Percentiles rank a stretch among this genome's conserved stretches.
These are phyloP conservation scores for Boletellus sp. DNA, from an alignment of 768 basidiomycete species.

Conservation along the genomic window DNA sequence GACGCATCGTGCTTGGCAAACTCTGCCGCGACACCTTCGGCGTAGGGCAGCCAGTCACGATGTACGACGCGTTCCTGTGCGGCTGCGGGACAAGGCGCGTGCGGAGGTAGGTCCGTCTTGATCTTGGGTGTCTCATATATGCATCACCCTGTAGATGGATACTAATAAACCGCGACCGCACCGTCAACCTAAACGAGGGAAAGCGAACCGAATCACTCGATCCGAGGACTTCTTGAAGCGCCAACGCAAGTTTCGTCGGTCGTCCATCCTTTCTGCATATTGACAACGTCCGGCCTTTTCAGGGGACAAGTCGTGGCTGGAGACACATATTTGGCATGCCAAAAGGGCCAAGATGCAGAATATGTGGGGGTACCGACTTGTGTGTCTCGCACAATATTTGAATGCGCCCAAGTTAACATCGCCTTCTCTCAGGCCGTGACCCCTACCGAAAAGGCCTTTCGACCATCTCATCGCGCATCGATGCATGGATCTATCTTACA, in stretches of 20 bases:
- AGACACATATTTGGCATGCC: constrained; percentile 96
- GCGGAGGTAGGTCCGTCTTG: constrained; percentile 58
- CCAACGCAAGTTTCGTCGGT: constrained; percentile 52
- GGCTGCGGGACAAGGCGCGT: constrained; percentile 75
- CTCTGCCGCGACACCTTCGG: constrained; percentile 85
- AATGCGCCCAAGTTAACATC: background rate
- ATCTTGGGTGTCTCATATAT: constrained; percentile 16
- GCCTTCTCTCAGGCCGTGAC: constrained; percentile 55
- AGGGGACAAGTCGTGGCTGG: constrained; percentile 91
- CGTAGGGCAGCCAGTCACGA: constrained; percentile 94
- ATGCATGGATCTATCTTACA: constrained; percentile 82
- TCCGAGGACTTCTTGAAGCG: constrained; percentile 64
- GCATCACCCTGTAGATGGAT: constrained; percentile 49
- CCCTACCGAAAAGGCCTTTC: constrained; percentile 89
- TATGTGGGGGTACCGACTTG: constrained; percentile 89
- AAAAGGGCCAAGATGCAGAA: constrained; percentile 95
- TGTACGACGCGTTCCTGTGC: constrained; percentile 82
- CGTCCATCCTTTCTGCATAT: background rate
- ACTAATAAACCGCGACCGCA: constrained; percentile 39
- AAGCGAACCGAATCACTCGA: constrained; percentile 50
- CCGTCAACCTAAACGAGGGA: constrained; percentile 61
- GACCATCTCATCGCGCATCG: constrained; percentile 88
- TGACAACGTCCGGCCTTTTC: background rate
- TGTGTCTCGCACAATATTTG: constrained; percentile 23
- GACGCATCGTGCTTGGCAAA: constrained; percentile 87